Conservation (phyloP, 192 early-diverging fungal species). For the Tieghemiomyces parasiticus region DNA sequence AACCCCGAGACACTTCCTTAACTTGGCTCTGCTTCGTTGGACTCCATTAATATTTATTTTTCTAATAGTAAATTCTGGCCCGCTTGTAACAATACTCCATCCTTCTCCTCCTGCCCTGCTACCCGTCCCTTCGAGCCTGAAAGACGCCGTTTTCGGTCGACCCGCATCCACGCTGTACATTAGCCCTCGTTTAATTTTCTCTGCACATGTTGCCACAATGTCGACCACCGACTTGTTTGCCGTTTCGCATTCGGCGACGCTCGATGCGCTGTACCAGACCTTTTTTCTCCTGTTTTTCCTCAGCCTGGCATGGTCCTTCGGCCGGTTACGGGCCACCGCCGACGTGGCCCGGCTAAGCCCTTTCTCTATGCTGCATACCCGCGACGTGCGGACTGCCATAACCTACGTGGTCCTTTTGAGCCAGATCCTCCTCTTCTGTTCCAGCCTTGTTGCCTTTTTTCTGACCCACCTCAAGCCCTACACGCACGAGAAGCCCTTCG, state of each 20-base stretch:
- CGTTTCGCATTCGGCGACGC: background rate
- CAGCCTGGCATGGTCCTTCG: background rate
- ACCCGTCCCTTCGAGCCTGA: too few species aligned
- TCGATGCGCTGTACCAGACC: background rate
- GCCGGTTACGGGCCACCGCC: background rate
- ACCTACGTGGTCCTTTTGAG: background rate
- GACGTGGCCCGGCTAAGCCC: background rate
- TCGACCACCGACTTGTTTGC: background rate
- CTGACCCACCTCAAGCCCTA: background rate
- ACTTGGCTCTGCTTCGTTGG: too few species aligned
- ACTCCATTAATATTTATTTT: too few species aligned
- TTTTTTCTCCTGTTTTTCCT: conserved; percentile 2
- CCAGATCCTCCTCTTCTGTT: background rate
- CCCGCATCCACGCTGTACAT: too few species aligned
- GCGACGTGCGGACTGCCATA: conserved; percentile 2
- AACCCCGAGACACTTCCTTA: too few species aligned
- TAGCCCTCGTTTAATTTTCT: too few species aligned
- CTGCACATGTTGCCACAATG: too few species aligned
- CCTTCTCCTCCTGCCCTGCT: too few species aligned
- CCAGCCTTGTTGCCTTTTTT: background rate
- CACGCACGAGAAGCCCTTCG: background rate
- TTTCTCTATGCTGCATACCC: background rate
- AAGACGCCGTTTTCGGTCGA: too few species aligned
- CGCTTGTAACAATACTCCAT: too few species aligned
- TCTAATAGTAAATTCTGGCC: too few species aligned